phyloP scores from a whole-genome alignment of 2,329 filamentous ascomycete species.

The Alternaria metachromatica region DNA sequence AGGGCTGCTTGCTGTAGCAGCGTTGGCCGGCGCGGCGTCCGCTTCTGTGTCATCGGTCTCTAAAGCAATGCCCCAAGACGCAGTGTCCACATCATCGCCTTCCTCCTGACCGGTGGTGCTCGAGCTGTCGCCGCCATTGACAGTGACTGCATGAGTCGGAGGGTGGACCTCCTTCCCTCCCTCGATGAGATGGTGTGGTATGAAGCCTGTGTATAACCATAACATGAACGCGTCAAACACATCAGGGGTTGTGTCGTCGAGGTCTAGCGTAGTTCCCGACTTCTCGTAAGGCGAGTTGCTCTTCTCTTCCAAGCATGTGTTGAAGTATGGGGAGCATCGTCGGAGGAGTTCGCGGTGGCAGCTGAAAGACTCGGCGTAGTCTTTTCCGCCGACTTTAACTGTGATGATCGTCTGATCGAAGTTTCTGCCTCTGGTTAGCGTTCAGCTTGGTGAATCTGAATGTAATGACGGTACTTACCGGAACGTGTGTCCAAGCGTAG shows the following conservation, averaged over 20 bases:
- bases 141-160: conserved; percentile 35
- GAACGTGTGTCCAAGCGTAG: conserved; percentile 46
- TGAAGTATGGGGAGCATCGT: conserved; percentile 45
- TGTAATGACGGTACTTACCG: conserved; percentile 24
- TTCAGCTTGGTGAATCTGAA: background rate
- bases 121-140: conserved; percentile 24
- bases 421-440: conserved; percentile 35
- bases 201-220: conserved; percentile 47
- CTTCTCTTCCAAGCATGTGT: conserved; percentile 38
- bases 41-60: conserved; percentile 37
- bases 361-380: conserved; percentile 43
- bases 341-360: conserved; percentile 43
- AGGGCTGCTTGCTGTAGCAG: conserved; percentile 17
- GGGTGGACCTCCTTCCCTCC: conserved; percentile 42
- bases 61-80: conserved; percentile 44
- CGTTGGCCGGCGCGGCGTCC: conserved; percentile 12
- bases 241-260: conserved; percentile 44
- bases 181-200: conserved; percentile 47
- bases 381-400: conserved; percentile 41
- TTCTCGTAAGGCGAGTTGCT: conserved; percentile 42
- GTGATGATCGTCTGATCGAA: conserved; percentile 48
- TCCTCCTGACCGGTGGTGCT: conserved; percentile 24
- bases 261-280: conserved; percentile 34
- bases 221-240: conserved; percentile 49
- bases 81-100: conserved; percentile 42